Evolutionary conservation across 2,329 filamentous ascomycete species (phyloP).

Genomic region (Aspergillus sp.): DNA sequence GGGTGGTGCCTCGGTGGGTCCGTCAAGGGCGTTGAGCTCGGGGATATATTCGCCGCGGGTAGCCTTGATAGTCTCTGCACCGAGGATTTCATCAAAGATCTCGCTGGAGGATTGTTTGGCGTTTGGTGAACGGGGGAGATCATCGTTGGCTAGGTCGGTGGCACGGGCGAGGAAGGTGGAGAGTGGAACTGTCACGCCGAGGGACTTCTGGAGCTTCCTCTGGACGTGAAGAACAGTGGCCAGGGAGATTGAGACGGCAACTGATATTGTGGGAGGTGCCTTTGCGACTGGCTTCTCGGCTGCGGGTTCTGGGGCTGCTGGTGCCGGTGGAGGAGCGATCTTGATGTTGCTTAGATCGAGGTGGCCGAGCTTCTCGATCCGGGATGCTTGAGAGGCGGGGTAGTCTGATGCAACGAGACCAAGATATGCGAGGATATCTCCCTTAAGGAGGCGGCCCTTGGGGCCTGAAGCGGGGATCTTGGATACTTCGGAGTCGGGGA

Average conservation of each 20-base stretch:
- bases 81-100: conserved; percentile 86
- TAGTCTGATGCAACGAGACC: conserved; percentile 73
- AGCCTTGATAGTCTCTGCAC: conserved; percentile 46
- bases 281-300: conserved; percentile 26
- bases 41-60: conserved; percentile 68
- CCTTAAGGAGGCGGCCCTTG: conserved; percentile 85
- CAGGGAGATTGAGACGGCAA: conserved; percentile 77
- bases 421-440: conserved; percentile 87
- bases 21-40: conserved; percentile 60
- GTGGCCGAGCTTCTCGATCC: conserved; percentile 73
- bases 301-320: conserved; percentile 35
- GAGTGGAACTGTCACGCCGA: conserved; percentile 79
- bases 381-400: conserved; percentile 68
- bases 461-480: conserved; percentile 88
- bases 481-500: conserved; percentile 72
- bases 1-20: conserved; percentile 28
- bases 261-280: conserved; percentile 32
- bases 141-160: conserved; percentile 81
- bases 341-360: conserved; percentile 97
- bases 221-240: conserved; percentile 76
- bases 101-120: conserved; percentile 72
- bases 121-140: conserved; percentile 67
- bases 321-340: conserved; percentile 47
- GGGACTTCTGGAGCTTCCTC: conserved; percentile 71
- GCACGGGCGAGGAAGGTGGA: conserved; percentile 86